Evolutionary conservation across 306 rosid genomes (phyloP).

Genomic region (Carpinus viminea): DNA sequence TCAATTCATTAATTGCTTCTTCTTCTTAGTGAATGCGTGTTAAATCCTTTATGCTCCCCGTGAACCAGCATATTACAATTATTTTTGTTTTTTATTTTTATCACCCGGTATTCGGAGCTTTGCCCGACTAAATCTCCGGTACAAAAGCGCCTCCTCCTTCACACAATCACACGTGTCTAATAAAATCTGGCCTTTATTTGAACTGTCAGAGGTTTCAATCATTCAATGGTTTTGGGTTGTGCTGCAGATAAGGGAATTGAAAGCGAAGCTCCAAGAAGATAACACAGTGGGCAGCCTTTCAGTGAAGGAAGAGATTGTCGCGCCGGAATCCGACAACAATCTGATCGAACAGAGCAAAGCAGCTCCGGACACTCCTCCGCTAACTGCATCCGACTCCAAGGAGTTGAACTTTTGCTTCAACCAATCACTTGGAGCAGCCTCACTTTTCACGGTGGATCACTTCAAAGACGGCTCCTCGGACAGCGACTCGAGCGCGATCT

Average conservation of each 20-base stretch:
- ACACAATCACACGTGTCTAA: no score
- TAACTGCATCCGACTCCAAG: constrained; percentile 44
- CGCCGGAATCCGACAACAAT: constrained; percentile 36
- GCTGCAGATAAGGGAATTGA: constrained; percentile 76
- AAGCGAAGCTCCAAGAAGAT: constrained; percentile 54
- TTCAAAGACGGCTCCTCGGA: constrained; percentile 89
- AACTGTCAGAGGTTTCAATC: neutral
- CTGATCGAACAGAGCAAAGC: constrained; percentile 30
- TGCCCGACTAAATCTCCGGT: no score
- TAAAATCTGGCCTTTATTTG: no score
- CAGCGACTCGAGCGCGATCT: constrained; percentile 86
- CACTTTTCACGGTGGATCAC: constrained; percentile 40
- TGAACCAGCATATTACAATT: neutral
- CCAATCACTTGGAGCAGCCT: constrained; percentile 23
- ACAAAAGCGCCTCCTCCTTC: no score
- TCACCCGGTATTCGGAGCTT: no score
- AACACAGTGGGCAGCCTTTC: constrained; percentile 54
- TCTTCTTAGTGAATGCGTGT: neutral
- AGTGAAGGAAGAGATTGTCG: constrained; percentile 59
- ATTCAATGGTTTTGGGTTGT: neutral
- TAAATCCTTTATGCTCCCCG: neutral
- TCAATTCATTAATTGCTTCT: neutral
- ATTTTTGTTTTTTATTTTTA: no score
- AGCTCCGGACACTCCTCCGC: constrained; percentile 29
- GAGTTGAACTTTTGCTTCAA: constrained; percentile 43